Base-by-base conservation (phyloP, 1,139 yeast genomes). In the Chernovozyma aurita region DNA sequence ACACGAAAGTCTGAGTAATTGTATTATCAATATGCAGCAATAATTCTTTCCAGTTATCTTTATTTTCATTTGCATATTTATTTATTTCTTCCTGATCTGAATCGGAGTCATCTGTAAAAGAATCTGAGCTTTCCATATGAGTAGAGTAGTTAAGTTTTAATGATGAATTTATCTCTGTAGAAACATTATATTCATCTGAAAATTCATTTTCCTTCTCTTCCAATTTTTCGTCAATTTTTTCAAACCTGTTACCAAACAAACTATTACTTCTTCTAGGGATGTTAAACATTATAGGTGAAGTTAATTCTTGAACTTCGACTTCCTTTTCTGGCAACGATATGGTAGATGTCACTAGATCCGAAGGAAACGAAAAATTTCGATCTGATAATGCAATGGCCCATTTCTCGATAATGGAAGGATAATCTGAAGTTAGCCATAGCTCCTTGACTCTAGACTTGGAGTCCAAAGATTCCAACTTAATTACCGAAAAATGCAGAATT, bases 321-420 rank as follows among this genome's bases (percentile, higher is more conserved):
- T 20, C 32, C n/a, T 20, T n/a, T 6, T 42, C 46, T 1, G 52
- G 46, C 20, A 58, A 33, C 3, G 40, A 35, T 4, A 65, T 47
- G 0, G 73, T 65, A 1, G 71, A 63, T 0, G 74, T 63, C n/a
- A 69, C 42, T 9, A 63, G 48, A 7, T 59, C 64, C 1, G 53
- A 45, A 0, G 76, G 76, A 32, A 70, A 60, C 2, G 40, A 37
- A 37, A 59, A 57, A 11, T 43, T 42, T 4, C 46, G 42, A 39
- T 70, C 76, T 3, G 70, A 62, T 7, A 64, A 47, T 1, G 69
- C 73, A 24, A 65, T 67, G 5, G 61, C 71, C 76, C 76, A 70
- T 44, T 69, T 69, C 42, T 70, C 73, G 18, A 68, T 4, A 17
- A 35, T 35, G 4, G 34, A 20, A 15, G 36, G 25, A 13, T 29